Evolutionary conservation across 345 rosid species (phyloP), one percentile per base, ranked within the genome.

Genomic region (Iberis pinnata): DNA sequence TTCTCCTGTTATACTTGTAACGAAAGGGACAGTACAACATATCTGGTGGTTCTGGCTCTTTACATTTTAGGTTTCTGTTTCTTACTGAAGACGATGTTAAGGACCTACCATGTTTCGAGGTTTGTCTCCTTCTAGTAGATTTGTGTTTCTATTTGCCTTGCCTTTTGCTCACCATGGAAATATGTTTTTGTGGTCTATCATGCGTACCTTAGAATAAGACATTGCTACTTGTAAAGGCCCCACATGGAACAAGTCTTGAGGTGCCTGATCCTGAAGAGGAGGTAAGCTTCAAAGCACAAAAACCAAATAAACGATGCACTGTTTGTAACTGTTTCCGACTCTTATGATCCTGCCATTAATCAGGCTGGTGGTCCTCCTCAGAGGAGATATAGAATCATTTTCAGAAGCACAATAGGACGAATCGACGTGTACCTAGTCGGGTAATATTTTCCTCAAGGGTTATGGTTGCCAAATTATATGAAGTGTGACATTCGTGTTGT

Each of bases 201-300:
- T 49, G 20, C 46, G 56, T 66, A 16, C 16, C 20, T 50, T 71
- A 92, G 97, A 88, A 88, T 64, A 95, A 92, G 76, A 92, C 98
- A 46, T 58, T 92, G 44, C 81, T 92, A 65, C 97, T 97, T 26
- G 85, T 88, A 27, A 88, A 88, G 71, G 98, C 98, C 72, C 98
- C 98, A n/a, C 98, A 92, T 67, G 98, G 95, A 46, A 92, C 98
- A 53, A 92, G 93, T 56, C 77, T 92, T 26, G 98, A 92, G 75
- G 98, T 92, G 63, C 98, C 98, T 31, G 98, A 85, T 76, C 98
- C 98, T 47, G 98, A 88, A 68, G 98, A 92, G 69, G 98, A 92
- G 95, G 96, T 92, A 78, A 68, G 60, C 65, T 41, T 42, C 3
- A 22, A 6, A 22, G 39, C 56, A 40, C 55, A 64, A 35, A 61